Evolutionary conservation across 2,329 filamentous ascomycete genomes (phyloP), one percentile per base, ranked within the genome.

Genomic region (Tolypocladium inflatum): DNA sequence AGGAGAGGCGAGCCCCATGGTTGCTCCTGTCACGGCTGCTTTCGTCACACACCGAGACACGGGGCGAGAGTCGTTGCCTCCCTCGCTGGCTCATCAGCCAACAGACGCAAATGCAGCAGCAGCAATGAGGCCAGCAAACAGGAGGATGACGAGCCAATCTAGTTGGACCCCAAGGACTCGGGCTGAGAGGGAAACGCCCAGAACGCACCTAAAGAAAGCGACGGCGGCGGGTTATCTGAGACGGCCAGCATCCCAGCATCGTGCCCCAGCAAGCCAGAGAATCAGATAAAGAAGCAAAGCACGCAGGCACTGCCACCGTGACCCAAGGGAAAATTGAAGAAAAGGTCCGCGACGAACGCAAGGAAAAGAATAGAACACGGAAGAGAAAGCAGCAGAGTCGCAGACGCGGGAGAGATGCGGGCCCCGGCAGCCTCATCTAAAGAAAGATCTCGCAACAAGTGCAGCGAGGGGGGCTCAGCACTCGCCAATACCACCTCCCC

Each of bases 241-340:
- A 71, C 64, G 68, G 23, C 71, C 69, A 70, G 71, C 71, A 73
- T 73, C 71, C 67, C 70, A 72, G 63, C 68, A 65, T 66, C 59
- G 59, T 66, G 67, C 62, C 64, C 54, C 19, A 26, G 17, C 51
- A 26, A 35, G 30, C 41, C 23, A 15, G 26, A 55, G 11, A 55
- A 53, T 41, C 26, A 37, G 23, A 53, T 30, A 52, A 54, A 59
- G 53, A 52, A 10, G 8, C 9, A 37, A 37, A 52, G 19, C 2
- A 52, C 17, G 38, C 53, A 55, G 53, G 53, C 53, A 55, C 38
- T 41, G 53, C 53, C 53, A 55, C 53, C 21, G 41, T 35, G 59
- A 57, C 33, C 52, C n/a, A 54, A 37, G 7, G 58, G 58, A 58
- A 56, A 61, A 63, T 15, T 2, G 15, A 10, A 35, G 19, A 48